Evolutionary conservation across 352 stramenopile genomes (phyloP), one percentile per base, ranked within the genome.

Genomic region (Phytopythium helicoides): DNA sequence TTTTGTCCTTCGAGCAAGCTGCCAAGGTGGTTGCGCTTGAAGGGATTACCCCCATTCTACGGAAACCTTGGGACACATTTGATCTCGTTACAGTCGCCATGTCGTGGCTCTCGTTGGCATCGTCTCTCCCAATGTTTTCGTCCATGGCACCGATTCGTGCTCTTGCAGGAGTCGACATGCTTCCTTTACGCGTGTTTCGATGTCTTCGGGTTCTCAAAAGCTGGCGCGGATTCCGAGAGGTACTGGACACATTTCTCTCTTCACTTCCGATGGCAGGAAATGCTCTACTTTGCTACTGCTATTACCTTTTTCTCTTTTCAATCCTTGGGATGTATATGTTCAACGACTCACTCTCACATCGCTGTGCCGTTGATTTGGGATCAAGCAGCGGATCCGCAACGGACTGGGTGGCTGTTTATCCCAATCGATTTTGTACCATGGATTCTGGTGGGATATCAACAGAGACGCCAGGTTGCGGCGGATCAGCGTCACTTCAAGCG

Each of bases 281-380:
- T 36, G 80, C 84, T 8, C 58, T 91, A 19, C 64, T 91, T 0
- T 92, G 81, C 54, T 94, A 92, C 52, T 81, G 71, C 47, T 94
- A 94, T 63, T 94, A 92, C 47, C 67, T 94, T 8, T 88, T 92
- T 52, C 58, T 94, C 22, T 94, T 94, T 47, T 81, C 81, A 9
- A 89, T 92, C 33, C 63, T 94, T 15, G 81, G 82, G 3, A 91
- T 94, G 81, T 94, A 94, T 57, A 60, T 94, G 2, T 94, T 94
- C 65, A 86, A 87, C 48, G 81, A 92, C 47, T 87, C 82, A 3
- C 60, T 94, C 6, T 86, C 83, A 21, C 68, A 92, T 58, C 77
- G 82, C 8, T 94, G 84, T 37, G 79, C 81, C 0, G 52, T 77
- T 15, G 22, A 66, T 52, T 21, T 78, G 3, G 62, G 67, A 9